Evolutionary conservation across 768 basidiomycete species (phyloP).

Genomic region (Tephrocybe sp.): DNA sequence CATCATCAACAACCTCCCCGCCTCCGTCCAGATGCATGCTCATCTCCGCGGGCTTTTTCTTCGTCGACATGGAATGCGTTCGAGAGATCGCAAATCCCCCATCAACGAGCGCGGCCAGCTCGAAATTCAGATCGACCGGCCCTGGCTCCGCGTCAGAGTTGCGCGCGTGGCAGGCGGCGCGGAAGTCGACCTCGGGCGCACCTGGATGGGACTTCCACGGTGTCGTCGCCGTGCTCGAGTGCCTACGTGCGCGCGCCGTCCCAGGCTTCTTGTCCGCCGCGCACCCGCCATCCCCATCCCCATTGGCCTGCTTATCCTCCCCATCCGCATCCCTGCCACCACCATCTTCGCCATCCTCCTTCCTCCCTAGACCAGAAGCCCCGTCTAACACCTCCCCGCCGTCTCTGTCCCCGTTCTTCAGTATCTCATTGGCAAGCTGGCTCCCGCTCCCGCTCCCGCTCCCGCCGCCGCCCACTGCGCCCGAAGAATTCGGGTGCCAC

Average conservation of each 20-base stretch:
- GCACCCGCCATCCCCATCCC: neutral
- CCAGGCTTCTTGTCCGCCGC: neutral
- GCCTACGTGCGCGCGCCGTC: constrained; percentile 1
- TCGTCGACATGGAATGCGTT: constrained; percentile 20
- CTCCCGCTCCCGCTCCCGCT: constrained; percentile 17
- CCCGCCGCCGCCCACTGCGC: too few species aligned
- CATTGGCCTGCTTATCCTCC: neutral
- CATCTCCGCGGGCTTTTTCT: constrained; percentile 12
- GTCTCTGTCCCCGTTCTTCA: constrained; percentile 18
- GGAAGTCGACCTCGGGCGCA: constrained; percentile 3
- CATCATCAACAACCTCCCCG: too few species aligned
- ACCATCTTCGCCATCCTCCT: neutral
- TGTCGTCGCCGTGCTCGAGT: constrained; percentile 8
- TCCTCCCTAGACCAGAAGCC: neutral
- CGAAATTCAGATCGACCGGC: neutral
- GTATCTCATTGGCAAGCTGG: constrained; percentile 34
- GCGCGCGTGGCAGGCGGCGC: constrained; percentile 15
- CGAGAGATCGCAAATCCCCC: constrained; percentile 9
- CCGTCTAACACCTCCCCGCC: neutral
- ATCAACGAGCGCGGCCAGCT: neutral
- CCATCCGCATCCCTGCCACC: neutral
- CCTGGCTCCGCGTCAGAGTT: neutral
- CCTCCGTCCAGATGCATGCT: too few species aligned
- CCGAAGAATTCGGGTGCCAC: constrained; percentile 29
- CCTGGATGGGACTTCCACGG: constrained; percentile 6